A percentile compares a stretch with the other conserved stretches of the same genome.
Conservation (phyloP, 2,329 filamentous ascomycete genomes). For the Dactylellina parvicollis region DNA sequence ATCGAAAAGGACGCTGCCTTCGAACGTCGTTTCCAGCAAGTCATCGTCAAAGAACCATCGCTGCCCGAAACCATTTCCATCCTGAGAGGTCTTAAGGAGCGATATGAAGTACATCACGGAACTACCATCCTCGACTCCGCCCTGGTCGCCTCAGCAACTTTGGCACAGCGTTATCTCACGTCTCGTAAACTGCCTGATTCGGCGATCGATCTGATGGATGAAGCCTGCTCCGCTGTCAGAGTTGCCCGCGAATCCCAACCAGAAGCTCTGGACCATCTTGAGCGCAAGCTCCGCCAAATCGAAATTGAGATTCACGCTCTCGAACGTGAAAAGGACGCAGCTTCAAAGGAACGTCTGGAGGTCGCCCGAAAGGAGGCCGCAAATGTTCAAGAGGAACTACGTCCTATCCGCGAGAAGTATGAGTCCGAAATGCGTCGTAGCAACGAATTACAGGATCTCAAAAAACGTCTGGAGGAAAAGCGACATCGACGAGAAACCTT, state of each 20-base stretch:
- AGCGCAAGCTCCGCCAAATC: constrained; percentile 86
- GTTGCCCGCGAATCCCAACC: constrained; percentile 96
- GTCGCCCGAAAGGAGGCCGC: constrained; percentile 89
- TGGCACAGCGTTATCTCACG: constrained; percentile 93
- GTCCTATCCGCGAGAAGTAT: constrained; percentile 93
- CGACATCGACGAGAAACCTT: constrained; percentile 93
- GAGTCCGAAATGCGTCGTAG: constrained; percentile 90
- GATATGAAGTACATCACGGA: constrained; percentile 97
- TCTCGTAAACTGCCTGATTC: constrained; percentile 91
- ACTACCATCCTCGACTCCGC: constrained; percentile 95
- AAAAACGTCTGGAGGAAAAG: constrained; percentile 90
- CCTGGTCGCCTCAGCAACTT: constrained; percentile 87
- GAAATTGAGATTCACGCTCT: constrained; percentile 98
- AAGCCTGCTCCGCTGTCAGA: constrained; percentile 93
- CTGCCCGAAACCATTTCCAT: constrained; percentile 94
- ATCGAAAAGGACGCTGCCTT: constrained; percentile 99
- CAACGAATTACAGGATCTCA: constrained; percentile 91
- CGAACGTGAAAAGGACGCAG: constrained; percentile 91
- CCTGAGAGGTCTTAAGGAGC: constrained; percentile 96
- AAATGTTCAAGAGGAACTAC: constrained; percentile 91
- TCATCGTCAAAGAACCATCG: constrained; percentile 91
- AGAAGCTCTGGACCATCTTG: constrained; percentile 92
- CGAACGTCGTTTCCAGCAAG: constrained; percentile 97
- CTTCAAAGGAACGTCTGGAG: constrained; percentile 82
- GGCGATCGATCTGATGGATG: constrained; percentile 94